Percentiles rank a stretch among this genome's conserved stretches.
These are phyloP conservation scores for Bryoerythrophyllum caledonicum DNA, from an alignment of 225 moss, liverwort and hornwort species.

Conservation along the genomic window DNA sequence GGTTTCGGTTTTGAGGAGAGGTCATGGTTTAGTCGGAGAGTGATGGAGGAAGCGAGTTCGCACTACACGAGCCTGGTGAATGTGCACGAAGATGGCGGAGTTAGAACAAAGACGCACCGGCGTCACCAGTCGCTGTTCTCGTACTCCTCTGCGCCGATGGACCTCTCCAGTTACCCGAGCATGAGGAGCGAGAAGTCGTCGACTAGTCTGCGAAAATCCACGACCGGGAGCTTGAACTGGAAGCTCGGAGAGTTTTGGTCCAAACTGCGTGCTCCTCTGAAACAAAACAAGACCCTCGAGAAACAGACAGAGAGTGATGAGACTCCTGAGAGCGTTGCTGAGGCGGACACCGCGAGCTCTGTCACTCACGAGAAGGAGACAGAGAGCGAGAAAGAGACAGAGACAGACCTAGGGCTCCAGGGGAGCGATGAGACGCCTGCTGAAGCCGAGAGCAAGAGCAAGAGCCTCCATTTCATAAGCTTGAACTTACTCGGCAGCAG, in stretches of 20 bases:
- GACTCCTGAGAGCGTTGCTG: too few species aligned
- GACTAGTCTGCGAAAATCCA: conserved; percentile 23
- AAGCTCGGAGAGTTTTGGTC: conserved; percentile 36
- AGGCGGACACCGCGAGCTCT: too few species aligned
- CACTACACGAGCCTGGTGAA: conserved; percentile 36
- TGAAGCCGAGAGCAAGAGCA: conserved; percentile 18
- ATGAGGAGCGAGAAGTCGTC: conserved; percentile 21
- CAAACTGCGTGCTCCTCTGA: conserved; percentile 22
- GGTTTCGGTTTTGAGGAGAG: too few species aligned
- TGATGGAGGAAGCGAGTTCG: conserved; percentile 30
- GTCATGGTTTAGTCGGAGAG: not conserved
- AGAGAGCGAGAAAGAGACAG: not conserved
- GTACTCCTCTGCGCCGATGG: conserved; percentile 25
- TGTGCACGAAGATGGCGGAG: conserved; percentile 21
- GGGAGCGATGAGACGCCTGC: not conserved
- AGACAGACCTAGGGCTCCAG: not conserved
- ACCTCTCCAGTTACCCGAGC: conserved; percentile 32
- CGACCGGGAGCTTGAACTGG: conserved; percentile 36
- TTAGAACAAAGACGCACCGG: conserved; percentile 23
- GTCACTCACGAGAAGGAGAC: too few species aligned
- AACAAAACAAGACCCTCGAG: conserved; percentile 2
- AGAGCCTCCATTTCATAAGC: conserved; percentile 50
- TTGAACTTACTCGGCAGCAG: conserved; percentile 37
- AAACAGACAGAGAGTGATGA: not conserved
- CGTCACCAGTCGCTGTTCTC: conserved; percentile 35